phyloP scores from a whole-genome alignment of 1,284 basidiomycete genomes.

The Rhodotorula sp. region DNA sequence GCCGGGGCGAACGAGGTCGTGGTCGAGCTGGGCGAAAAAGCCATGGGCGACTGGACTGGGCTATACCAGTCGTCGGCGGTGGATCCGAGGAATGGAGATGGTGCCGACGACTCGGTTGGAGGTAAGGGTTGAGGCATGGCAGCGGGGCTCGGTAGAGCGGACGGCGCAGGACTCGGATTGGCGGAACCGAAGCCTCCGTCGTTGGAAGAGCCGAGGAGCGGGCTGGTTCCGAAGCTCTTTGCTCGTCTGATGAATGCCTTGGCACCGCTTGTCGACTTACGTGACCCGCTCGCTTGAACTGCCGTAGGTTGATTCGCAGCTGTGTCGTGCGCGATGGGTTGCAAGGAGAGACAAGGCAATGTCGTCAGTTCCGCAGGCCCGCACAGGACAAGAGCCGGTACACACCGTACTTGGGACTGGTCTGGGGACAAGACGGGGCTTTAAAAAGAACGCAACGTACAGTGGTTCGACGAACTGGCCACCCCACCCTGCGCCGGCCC shows the following conservation, averaged over 20 bases:
- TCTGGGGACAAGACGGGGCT: background rate
- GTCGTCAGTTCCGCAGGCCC: too few species aligned
- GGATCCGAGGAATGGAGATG: background rate
- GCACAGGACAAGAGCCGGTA: too few species aligned
- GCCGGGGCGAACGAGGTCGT: conserved; percentile 1
- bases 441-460: background rate
- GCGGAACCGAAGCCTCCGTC: conserved; percentile 3
- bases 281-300: background rate
- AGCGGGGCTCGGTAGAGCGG: background rate
- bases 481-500: background rate
- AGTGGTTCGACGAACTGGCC: background rate
- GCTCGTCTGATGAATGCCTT: conserved; percentile 25
- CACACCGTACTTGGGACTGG: too few species aligned
- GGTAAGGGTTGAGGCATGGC: background rate
- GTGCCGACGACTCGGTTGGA: background rate
- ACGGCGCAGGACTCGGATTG: background rate
- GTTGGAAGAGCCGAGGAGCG: conserved; percentile 5
- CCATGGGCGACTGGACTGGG: background rate
- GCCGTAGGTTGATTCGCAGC: too few species aligned
- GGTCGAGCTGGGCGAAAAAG: background rate
- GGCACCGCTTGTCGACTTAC: conserved; percentile 22
- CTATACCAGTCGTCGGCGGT: conserved; percentile 1
- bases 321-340: too few species aligned
- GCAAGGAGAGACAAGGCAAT: too few species aligned
- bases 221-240: conserved; percentile 33